Evolutionary conservation across 176 grass and related monocot species (phyloP), one percentile per base, ranked within the genome.

Genomic region (barley (Hordeum vulgare)): DNA sequence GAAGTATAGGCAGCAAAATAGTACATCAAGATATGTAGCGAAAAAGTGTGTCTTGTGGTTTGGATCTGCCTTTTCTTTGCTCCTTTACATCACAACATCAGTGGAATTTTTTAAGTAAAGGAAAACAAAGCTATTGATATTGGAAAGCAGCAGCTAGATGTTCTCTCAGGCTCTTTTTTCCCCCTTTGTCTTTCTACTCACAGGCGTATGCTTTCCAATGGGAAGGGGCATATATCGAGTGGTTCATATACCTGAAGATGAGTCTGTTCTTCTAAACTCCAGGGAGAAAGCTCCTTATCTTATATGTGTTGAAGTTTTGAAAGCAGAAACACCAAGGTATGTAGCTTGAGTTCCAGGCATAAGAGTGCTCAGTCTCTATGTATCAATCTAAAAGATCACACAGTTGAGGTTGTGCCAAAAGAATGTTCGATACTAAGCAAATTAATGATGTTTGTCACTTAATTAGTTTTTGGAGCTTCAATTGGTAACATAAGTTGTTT

Each of bases 221-320:
- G 96, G 96, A 74, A 99, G 87, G 81, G 96, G 96, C 54, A 92
- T 94, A 85, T 96, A 92, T 83, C 77, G 93, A 82, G 93, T 99
- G 58, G 86, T 99, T 87, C 91, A 96, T 85, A 92, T 99, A 92
- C 96, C 93, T 75, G 89, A 96, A 86, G 96, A 99, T 35, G 96
- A 99, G 47, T 85, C 85, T 76, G 88, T 99, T 87, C 96, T 99
- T 87, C 81, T 99, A 14, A 99, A 99, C 75, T 99, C 96, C 45
- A 96, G 96, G 81, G 96, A 99, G 74, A 99, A 99, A 63, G 96
- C 96, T 85, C 96, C 96, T 77, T 99, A 92, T 91, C 96, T 99
- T 80, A 96, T 99, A 86, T 99, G 96, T 11, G 91, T 96, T 79
- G 96, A 99, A 88, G 96, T 99, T 88, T 85, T 99, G 61, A 99